Conservation (phyloP, 192 early-diverging fungal species). For the Coemansia sp. region DNA sequence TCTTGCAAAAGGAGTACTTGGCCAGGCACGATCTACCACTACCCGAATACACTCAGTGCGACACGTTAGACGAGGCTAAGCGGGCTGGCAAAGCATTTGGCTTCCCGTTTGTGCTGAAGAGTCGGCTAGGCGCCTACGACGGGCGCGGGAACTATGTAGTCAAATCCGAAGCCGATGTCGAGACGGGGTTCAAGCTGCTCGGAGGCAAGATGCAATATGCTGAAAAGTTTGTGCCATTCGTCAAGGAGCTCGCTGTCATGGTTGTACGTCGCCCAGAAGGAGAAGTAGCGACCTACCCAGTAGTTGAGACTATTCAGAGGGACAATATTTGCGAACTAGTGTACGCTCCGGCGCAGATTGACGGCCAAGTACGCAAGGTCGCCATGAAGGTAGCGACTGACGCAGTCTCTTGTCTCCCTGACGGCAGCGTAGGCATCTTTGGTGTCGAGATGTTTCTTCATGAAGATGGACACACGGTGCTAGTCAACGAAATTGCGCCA, state of each 20-base stretch:
- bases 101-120: slow-evolving; percentile 96
- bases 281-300: slow-evolving; percentile 80
- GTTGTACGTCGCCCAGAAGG: slow-evolving; percentile 75
- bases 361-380: slow-evolving; percentile 68
- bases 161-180: slow-evolving; percentile 68
- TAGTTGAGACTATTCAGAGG: slow-evolving; percentile 96
- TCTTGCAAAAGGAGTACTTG: slow-evolving; percentile 83
- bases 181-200: slow-evolving; percentile 35
- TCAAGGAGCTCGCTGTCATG: slow-evolving; percentile 97
- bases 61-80: slow-evolving; percentile 51
- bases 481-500: slow-evolving; percentile 98
- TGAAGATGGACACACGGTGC: slow-evolving; percentile 73
- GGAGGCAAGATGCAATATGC: slow-evolving; percentile 79
- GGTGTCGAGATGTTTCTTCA: slow-evolving; percentile 98
- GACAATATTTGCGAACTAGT: slow-evolving; percentile 97
- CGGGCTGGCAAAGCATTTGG: slow-evolving; percentile 71
- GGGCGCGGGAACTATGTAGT: slow-evolving; percentile 94
- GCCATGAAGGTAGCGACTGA: slow-evolving; percentile 85
- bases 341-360: slow-evolving; percentile 95
- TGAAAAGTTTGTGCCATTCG: slow-evolving; percentile 92
- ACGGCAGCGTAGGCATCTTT: slow-evolving; percentile 86
- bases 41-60: slow-evolving; percentile 56
- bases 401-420: slow-evolving; percentile 70
- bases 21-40: slow-evolving; percentile 68
- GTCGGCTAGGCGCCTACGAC: slow-evolving; percentile 93